Percentiles rank a stretch among this genome's conserved stretches.
Evolutionary conservation across 1,284 basidiomycete genomes (phyloP).

Genomic region (Malassezia obtusa): DNA sequence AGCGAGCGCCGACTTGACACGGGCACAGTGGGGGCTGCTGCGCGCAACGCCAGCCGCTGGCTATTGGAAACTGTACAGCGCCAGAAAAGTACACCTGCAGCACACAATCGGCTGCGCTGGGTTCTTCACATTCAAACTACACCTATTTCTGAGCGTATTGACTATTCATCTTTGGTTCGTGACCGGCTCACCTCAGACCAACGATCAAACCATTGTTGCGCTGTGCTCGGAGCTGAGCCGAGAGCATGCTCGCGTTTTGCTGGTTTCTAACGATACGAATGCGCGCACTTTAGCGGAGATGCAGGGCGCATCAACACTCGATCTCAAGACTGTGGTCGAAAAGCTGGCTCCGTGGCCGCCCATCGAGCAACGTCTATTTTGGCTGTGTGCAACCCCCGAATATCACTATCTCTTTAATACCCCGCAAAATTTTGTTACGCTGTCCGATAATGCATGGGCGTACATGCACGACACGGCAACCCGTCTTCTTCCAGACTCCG

Average conservation of each 20-base stretch:
- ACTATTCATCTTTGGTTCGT: constrained; percentile 3
- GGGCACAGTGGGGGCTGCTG: neutral
- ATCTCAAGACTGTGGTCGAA: neutral
- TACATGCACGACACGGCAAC: neutral
- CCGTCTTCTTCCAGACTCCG: neutral
- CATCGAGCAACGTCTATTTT: neutral
- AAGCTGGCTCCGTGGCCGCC: neutral
- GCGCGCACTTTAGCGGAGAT: constrained; percentile 11
- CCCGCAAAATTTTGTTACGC: neutral
- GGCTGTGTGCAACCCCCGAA: neutral
- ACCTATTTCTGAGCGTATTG: neutral
- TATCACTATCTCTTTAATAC: neutral
- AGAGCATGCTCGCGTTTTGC: neutral
- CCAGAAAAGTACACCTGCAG: constrained; percentile 1
- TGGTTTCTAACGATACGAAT: constrained; percentile 15
- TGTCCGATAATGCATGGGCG: neutral
- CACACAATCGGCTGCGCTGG: neutral
- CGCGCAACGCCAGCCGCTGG: constrained; percentile 12
- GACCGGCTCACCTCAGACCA: neutral
- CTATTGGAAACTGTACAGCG: constrained; percentile 9
- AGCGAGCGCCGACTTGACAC: neutral
- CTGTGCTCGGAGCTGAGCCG: constrained; percentile 2
- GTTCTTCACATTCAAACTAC: constrained; percentile 10
- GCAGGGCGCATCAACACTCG: neutral
- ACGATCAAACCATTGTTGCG: constrained; percentile 14